phyloP scores from a whole-genome alignment of 2,329 filamentous ascomycete species.

The Cordyceps pruinosa region DNA sequence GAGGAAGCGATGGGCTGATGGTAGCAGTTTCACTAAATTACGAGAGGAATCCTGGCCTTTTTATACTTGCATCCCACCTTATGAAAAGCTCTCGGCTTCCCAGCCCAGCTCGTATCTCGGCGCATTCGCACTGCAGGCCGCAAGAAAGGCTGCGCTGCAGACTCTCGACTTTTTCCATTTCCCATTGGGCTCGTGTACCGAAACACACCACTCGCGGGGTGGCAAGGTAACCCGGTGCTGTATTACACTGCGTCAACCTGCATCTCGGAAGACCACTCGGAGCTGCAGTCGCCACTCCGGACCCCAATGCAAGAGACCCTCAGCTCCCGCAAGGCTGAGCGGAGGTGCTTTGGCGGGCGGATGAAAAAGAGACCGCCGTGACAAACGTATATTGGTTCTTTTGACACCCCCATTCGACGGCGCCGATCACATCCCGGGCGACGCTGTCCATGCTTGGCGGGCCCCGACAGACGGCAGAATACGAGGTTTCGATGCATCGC shows the following conservation, averaged over 20 bases:
- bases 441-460: neutral
- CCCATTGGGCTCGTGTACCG: neutral
- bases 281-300: neutral
- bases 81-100: neutral
- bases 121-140: neutral
- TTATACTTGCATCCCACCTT: neutral
- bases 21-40: neutral
- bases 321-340: neutral
- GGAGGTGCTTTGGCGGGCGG: neutral
- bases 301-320: neutral
- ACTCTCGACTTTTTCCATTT: neutral
- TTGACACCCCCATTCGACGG: neutral
- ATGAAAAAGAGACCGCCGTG: neutral
- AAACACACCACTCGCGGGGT: neutral
- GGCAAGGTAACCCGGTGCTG: neutral
- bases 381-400: neutral
- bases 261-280: neutral
- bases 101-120: neutral
- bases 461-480: neutral
- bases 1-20: neutral
- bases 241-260: neutral
- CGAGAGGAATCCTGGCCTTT: neutral
- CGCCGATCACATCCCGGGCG: neutral
- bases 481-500: constrained; percentile 1
- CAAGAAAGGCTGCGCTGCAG: neutral